Base-by-base conservation (phyloP, 495 filamentous ascomycete genomes). In the Parachaetomium inaequale region DNA sequence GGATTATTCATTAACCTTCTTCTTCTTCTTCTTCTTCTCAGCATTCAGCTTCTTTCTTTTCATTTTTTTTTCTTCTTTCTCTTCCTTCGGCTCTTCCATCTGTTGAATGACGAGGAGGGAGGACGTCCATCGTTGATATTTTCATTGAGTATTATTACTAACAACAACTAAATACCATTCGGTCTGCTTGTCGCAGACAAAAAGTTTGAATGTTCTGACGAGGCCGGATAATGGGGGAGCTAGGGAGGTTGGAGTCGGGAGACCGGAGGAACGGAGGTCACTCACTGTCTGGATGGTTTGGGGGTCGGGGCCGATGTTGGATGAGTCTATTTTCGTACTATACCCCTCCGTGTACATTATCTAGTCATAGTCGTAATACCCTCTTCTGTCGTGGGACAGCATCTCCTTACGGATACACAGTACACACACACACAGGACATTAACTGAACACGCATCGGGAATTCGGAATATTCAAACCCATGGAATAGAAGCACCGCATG, bases 311-410 rank as follows among this genome's bases (percentile, higher is more conserved):
- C 17, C n/a, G 19, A 46, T 46, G 42, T 46, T 23, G 42, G 42
- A 46, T 31, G 49, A 52, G 29, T 32, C 28, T 52, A 26, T 31
- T 52, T 52, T 52, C 36, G 25, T 38, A 56, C 54, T 55, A 56
- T 56, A 56, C 54, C 54, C 54, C 23, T 45, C 25, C 4, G 25
- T 56, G 25, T 56, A 29, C 11, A 21, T 12, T 43, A 45, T 45
- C 25, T 45, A 43, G 54, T 45, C 31, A 26, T 56, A 56, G 54
- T 56, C 38, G 36, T 56, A 56, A 56, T 56, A 45, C 38, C 38
- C 38, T 29, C 51, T 45, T 56, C 26, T 32, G 36, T 12, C 54
- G 38, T 45, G 54, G 36, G 5, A 55, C 54, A 56, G 11, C 7
- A 42, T 46, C n/a, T 46, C 19, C 40, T 23, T n/a, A 21, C n/a